These are phyloP conservation scores for Chalciporus sp. DNA, from an alignment of 1,284 basidiomycete species.

Conservation along the genomic window DNA sequence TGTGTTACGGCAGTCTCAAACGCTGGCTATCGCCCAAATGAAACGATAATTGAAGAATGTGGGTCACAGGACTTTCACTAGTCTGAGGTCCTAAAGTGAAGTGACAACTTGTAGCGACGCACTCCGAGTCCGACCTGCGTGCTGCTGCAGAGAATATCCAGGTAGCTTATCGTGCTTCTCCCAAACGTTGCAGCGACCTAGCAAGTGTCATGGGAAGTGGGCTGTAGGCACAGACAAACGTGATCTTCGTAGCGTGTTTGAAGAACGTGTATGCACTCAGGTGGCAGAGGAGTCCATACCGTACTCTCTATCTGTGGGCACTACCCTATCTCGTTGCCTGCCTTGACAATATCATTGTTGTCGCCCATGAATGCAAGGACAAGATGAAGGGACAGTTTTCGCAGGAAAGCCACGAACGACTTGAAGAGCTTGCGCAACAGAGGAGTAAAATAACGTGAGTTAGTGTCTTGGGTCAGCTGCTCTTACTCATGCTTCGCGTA, in stretches of 20 bases:
- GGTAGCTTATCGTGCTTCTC: constrained; percentile 26
- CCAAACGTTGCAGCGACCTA: constrained; percentile 19
- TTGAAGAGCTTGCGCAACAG: constrained; percentile 38
- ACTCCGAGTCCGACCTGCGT: no score
- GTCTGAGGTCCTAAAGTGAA: no score
- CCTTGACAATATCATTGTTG: constrained; percentile 40
- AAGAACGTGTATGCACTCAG: constrained; percentile 33
- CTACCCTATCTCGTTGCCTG: constrained; percentile 51
- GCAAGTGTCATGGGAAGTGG: constrained; percentile 32
- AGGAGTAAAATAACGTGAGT: constrained; percentile 36
- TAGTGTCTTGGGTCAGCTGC: not conserved
- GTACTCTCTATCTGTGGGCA: constrained; percentile 48
- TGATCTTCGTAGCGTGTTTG: constrained; percentile 38
- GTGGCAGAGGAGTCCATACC: constrained; percentile 42
- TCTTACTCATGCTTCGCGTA: not conserved
- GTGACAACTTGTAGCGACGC: no score
- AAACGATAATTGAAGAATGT: no score
- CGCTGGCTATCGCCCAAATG: no score
- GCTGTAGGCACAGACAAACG: constrained; percentile 26
- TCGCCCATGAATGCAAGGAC: constrained; percentile 35
- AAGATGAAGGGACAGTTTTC: constrained; percentile 37
- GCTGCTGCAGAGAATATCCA: constrained; percentile 24
- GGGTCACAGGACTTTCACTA: no score
- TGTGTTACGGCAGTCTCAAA: no score
- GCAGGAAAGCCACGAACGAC: constrained; percentile 31